Base-by-base conservation (phyloP, 768 basidiomycete species). In the Lactarius quietus region DNA sequence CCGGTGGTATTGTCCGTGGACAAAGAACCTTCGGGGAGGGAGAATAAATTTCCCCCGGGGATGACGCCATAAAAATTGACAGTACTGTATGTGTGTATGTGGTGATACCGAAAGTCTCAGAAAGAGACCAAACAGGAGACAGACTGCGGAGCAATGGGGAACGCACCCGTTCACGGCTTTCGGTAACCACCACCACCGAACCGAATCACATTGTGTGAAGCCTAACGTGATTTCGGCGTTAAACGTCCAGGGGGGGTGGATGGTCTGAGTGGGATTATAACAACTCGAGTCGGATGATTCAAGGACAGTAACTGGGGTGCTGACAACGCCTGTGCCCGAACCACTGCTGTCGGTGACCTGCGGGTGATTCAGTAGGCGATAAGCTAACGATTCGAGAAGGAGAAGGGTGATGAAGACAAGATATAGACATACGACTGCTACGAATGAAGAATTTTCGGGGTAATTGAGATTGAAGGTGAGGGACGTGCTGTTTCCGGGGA, bases 301-400 rank as follows among this genome's bases (percentile, higher is more conserved):
- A 31, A 73, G 72, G 33, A 92, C 89, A n/a, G n/a, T n/a, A n/a
- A n/a, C n/a, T n/a, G n/a, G n/a, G n/a, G n/a, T n/a, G n/a, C n/a
- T n/a, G n/a, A 90, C 90, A 4, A 91, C 91, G 8, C 91, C 91
- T 0, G 85, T 78, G 7, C 86, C 90, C 71, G 91, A 91, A 1
- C 82, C 83, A 1, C 78, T 76, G 53, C 72, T 74, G 68, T 88
- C 87, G 71, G 84, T 85, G 68, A 88, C 79, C 87, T 87, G 66
- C 53, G 45, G 43, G 51, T 15, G 35, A 20, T 35, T 43, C 5
- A 35, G 7, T 12, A 29, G 18, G 41, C 52, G 23, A 57, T 60
- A 18, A 52, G 63, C 35, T 39, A 64, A 31, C 10, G 33, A 53
- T 1, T 6, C 20, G 52, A 66, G n/a, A 55, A 26, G n/a, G 10